phyloP scores from a whole-genome alignment of 1,284 basidiomycete species.

The Boletus mariae region DNA sequence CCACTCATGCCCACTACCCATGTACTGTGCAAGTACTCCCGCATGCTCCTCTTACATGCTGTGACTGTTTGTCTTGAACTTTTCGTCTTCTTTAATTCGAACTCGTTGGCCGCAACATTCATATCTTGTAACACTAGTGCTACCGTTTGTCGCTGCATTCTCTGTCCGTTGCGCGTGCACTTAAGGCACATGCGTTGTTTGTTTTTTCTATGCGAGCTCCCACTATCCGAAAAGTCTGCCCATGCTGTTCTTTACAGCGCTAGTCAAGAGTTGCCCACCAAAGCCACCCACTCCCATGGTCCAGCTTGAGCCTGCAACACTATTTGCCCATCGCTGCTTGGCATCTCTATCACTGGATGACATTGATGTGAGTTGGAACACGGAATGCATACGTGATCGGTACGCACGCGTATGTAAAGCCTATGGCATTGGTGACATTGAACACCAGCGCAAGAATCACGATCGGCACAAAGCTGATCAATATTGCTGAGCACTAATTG shows the following conservation, averaged over 20 bases:
- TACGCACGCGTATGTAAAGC: constrained; percentile 86
- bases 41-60: constrained; percentile 19
- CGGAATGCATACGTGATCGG: constrained; percentile 6
- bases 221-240: constrained; percentile 61
- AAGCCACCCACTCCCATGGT: constrained; percentile 65
- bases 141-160: constrained; percentile 14
- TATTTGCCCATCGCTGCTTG: constrained; percentile 79
- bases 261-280: constrained; percentile 74
- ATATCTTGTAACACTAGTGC: constrained; percentile 31
- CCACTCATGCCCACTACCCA: constrained; percentile 5
- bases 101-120: constrained; percentile 20
- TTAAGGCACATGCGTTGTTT: constrained; percentile 9
- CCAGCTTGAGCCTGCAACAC: constrained; percentile 61
- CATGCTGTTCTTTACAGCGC: constrained; percentile 78
- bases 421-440: constrained; percentile 88
- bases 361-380: constrained; percentile 9
- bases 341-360: constrained; percentile 77
- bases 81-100: constrained; percentile 3
- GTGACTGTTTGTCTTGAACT: constrained; percentile 24
- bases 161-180: constrained; percentile 6
- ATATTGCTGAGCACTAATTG: constrained; percentile 5
- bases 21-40: constrained; percentile 13
- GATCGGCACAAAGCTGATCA: constrained; percentile 76
- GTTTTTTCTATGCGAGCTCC: constrained; percentile 4
- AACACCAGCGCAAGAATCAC: constrained; percentile 86